These are phyloP conservation scores for Beauveria caledonica DNA, from an alignment of 2,329 filamentous ascomycete species.

Conservation along the genomic window DNA sequence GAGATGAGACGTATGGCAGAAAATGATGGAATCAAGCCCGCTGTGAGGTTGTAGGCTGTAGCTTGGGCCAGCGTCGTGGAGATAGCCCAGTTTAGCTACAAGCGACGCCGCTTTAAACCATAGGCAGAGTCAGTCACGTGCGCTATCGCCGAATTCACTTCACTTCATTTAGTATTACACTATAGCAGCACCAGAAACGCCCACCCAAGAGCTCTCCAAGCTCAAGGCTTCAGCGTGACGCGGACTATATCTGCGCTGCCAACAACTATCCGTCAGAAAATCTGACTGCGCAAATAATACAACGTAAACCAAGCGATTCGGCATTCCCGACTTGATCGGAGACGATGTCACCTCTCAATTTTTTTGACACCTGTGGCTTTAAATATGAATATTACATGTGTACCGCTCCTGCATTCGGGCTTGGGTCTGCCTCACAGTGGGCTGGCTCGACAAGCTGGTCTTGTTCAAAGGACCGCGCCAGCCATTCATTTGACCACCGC, in stretches of 20 bases:
- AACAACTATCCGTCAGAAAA: not conserved
- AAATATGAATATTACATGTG: not conserved
- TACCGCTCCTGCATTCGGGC: not conserved
- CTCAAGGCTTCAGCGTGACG: conserved; percentile 12
- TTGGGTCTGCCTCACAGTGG: not conserved
- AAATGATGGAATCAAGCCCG: conserved; percentile 10
- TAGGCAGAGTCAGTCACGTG: not conserved
- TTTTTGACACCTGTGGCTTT: not conserved
- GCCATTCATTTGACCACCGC: not conserved
- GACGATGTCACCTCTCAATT: not conserved
- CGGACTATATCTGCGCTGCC: not conserved
- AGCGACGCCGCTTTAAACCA: not conserved
- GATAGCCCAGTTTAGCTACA: not conserved
- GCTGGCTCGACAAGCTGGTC: not conserved
- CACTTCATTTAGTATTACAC: not conserved
- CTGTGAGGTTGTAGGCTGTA: not conserved
- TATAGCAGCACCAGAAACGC: conserved; percentile 1
- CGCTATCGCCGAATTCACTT: not conserved
- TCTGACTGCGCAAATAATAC: not conserved
- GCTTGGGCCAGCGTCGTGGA: not conserved
- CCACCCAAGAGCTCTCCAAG: not conserved
- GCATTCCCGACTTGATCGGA: not conserved
- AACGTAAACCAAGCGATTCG: not conserved
- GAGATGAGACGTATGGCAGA: conserved; percentile 7
- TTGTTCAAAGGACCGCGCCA: too few species aligned